Conservation (phyloP, 2,329 filamentous ascomycete species). For the Ilyonectria mors-panacis region DNA sequence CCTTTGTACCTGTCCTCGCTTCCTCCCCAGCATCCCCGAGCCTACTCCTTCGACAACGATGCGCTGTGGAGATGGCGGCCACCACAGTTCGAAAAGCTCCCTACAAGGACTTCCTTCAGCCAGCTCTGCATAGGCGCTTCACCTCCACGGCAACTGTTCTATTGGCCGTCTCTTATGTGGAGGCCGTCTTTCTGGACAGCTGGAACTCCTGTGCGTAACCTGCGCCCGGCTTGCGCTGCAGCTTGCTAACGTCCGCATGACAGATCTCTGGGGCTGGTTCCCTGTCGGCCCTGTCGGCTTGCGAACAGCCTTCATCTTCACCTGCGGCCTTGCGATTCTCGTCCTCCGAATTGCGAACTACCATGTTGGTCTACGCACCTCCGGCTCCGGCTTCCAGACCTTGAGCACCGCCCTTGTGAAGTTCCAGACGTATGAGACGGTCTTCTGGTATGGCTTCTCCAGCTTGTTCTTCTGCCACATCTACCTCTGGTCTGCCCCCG, state of each 20-base stretch:
- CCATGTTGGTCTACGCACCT: conserved; percentile 81
- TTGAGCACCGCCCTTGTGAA: conserved; percentile 72
- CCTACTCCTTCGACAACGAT: conserved; percentile 57
- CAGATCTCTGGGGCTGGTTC: conserved; percentile 90
- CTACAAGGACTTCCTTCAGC: conserved; percentile 93
- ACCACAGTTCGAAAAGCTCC: conserved; percentile 69
- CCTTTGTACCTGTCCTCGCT: conserved; percentile 28
- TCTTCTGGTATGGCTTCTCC: conserved; percentile 83
- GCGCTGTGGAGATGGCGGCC: conserved; percentile 66
- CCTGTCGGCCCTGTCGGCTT: conserved; percentile 83
- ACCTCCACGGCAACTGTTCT: conserved; percentile 81
- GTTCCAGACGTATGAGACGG: conserved; percentile 76
- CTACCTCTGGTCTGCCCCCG: conserved; percentile 80
- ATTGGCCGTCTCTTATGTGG: conserved; percentile 79
- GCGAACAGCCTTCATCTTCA: conserved; percentile 81
- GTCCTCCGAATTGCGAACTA: conserved; percentile 89
- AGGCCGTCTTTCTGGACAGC: conserved; percentile 78
- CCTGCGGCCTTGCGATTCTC: conserved; percentile 83
- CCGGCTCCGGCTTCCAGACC: conserved; percentile 76
- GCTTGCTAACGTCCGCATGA: conserved; percentile 31
- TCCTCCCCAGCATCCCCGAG: conserved; percentile 41
- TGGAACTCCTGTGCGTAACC: conserved; percentile 77
- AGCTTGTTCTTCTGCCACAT: conserved; percentile 85
- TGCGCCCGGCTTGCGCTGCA: neutral
- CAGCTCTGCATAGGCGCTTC: conserved; percentile 89